Conservation (phyloP, 768 basidiomycete genomes). For the Brasilioporus rufonigricans region DNA sequence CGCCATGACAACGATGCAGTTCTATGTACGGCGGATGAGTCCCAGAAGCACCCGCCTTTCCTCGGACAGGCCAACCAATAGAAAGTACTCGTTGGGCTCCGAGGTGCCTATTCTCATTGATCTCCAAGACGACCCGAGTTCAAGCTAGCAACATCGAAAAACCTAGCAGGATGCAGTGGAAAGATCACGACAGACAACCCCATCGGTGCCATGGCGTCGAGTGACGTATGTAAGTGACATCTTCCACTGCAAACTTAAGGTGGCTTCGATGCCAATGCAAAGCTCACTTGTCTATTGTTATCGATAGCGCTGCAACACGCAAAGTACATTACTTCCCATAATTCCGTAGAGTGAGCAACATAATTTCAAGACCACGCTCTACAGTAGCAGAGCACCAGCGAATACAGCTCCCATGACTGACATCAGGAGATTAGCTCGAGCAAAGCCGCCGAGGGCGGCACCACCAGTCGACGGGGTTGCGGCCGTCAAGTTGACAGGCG, state of each 20-base stretch:
- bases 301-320: background rate
- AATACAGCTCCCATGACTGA: conserved; percentile 9
- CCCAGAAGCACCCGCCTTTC: too few relatives aligned
- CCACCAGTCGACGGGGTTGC: background rate
- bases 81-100: too few relatives aligned
- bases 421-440: background rate
- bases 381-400: conserved; percentile 14
- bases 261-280: background rate
- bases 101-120: too few relatives aligned
- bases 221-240: too few relatives aligned
- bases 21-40: too few relatives aligned
- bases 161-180: too few relatives aligned
- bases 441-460: background rate
- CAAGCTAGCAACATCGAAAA: too few relatives aligned
- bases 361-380: background rate
- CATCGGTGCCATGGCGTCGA: too few relatives aligned
- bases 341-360: conserved; percentile 1
- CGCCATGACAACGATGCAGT: too few relatives aligned
- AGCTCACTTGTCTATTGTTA: background rate
- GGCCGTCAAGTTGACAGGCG: conserved; percentile 38
- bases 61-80: too few relatives aligned
- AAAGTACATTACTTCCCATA: conserved; percentile 7
- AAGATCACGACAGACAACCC: too few relatives aligned
- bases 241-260: background rate
- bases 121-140: too few relatives aligned